Percentiles rank a stretch among this genome's conserved stretches.
Evolutionary conservation across 1,139 yeast genomes (phyloP).

Genomic region (Geotrichum candidum): DNA sequence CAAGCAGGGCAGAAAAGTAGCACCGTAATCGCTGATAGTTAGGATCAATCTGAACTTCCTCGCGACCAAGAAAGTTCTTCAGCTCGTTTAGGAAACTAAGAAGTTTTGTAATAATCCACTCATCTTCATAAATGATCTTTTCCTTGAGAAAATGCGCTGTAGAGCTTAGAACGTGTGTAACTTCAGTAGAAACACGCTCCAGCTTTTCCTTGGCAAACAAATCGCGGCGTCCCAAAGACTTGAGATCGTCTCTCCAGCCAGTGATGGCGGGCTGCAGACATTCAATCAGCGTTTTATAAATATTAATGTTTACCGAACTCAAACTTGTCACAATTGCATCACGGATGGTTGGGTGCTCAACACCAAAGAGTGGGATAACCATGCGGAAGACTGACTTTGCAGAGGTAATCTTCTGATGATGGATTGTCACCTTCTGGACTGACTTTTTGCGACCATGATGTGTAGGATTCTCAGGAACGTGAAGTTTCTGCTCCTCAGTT

Average conservation of each 20-base stretch:
- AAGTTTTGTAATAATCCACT: slow-evolving; percentile 60
- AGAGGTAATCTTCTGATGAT: slow-evolving; percentile 87
- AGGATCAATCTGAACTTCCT: slow-evolving; percentile 58
- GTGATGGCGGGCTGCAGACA: slow-evolving; percentile 60
- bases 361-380: slow-evolving; percentile 74
- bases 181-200: slow-evolving; percentile 64
- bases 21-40: slow-evolving; percentile 73
- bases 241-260: slow-evolving; percentile 31
- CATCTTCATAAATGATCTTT: slow-evolving; percentile 53
- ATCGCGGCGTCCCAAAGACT: slow-evolving; percentile 19
- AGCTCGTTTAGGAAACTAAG: slow-evolving; percentile 60
- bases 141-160: slow-evolving; percentile 60
- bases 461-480: slow-evolving; percentile 43
- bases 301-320: slow-evolving; percentile 84
- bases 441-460: slow-evolving; percentile 64
- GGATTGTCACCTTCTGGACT: slow-evolving; percentile 61
- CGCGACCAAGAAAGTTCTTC: slow-evolving; percentile 54
- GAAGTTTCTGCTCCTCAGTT: slow-evolving; percentile 75
- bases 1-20: slow-evolving; percentile 73
- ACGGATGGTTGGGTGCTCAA: slow-evolving; percentile 63
- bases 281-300: slow-evolving; percentile 75
- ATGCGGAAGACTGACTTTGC: slow-evolving; percentile 85
- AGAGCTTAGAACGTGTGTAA: slow-evolving; percentile 68
- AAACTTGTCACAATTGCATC: slow-evolving; percentile 85
- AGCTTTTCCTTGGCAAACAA: slow-evolving; percentile 31